Evolutionary conservation across 192 early-diverging fungal genomes (phyloP).

Genomic region (Podila clonocystis): DNA sequence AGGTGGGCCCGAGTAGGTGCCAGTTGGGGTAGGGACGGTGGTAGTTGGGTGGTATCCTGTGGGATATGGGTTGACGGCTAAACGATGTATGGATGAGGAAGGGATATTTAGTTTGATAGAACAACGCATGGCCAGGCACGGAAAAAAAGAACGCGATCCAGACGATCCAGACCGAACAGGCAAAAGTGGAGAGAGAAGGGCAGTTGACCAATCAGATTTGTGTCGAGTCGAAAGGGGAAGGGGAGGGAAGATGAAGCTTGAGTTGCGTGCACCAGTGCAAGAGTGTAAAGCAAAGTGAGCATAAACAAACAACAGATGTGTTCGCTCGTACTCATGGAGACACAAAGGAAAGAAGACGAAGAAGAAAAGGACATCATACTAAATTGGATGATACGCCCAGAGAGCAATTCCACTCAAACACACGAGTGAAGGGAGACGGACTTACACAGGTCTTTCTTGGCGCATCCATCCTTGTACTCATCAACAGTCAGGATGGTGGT

Average conservation of each 20-base stretch:
- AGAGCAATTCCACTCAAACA: neutral
- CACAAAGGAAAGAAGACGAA: too few species aligned
- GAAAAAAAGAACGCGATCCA: too few species aligned
- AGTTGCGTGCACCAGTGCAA: neutral
- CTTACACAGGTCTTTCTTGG: conserved; percentile 1
- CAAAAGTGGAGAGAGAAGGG: neutral
- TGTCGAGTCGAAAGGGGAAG: neutral
- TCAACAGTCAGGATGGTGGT: neutral
- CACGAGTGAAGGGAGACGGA: neutral
- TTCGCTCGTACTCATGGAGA: too few species aligned
- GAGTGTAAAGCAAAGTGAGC: neutral
- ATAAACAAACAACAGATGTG: too few species aligned
- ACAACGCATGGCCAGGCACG: too few species aligned
- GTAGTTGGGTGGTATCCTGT: neutral
- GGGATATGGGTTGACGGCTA: neutral
- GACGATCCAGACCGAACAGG: too few species aligned
- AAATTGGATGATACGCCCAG: too few species aligned
- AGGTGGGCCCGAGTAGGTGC: neutral
- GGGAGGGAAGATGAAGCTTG: neutral
- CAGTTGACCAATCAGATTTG: neutral
- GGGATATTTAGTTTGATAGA: neutral
- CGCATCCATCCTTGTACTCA: conserved; percentile 8
- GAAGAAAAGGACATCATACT: neutral
- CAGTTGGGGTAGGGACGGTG: neutral
- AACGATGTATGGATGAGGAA: neutral